A percentile compares a stretch with the other conserved stretches of the same genome.
Conservation (phyloP, 169 alveolate genomes). For the Neospora caninum region DNA sequence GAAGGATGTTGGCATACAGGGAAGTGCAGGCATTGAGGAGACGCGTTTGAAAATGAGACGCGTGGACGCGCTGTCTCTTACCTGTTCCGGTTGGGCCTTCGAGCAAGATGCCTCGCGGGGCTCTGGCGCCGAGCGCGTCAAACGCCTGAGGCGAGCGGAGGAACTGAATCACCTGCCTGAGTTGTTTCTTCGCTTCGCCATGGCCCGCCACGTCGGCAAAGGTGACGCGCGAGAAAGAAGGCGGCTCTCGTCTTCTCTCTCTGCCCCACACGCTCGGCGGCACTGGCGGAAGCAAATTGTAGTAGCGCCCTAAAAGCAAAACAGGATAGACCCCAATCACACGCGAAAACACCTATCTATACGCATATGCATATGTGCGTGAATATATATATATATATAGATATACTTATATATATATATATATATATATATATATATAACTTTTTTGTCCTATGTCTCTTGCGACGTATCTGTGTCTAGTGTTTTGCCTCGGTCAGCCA, state of each 20-base stretch:
- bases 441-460: too few relatives aligned
- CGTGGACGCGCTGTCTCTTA: neutral
- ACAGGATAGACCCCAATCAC: neutral
- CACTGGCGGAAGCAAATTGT: neutral
- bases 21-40: too few relatives aligned
- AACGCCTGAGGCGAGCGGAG: neutral
- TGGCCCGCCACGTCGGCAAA: slow-evolving; percentile 22
- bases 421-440: too few relatives aligned
- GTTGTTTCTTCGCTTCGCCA: neutral
- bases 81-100: slow-evolving; percentile 14
- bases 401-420: too few relatives aligned
- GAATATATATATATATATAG: too few relatives aligned
- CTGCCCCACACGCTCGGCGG: neutral
- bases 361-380: too few relatives aligned
- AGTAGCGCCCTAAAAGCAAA: neutral
- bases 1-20: too few relatives aligned
- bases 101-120: neutral
- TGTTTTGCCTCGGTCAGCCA: too few relatives aligned
- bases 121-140: neutral
- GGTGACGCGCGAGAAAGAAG: neutral
- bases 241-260: neutral
- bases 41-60: too few relatives aligned
- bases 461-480: too few relatives aligned
- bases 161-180: neutral
- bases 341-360: too few relatives aligned